Conservation (phyloP, 345 rosid species). For the Camelina sativa region DNA sequence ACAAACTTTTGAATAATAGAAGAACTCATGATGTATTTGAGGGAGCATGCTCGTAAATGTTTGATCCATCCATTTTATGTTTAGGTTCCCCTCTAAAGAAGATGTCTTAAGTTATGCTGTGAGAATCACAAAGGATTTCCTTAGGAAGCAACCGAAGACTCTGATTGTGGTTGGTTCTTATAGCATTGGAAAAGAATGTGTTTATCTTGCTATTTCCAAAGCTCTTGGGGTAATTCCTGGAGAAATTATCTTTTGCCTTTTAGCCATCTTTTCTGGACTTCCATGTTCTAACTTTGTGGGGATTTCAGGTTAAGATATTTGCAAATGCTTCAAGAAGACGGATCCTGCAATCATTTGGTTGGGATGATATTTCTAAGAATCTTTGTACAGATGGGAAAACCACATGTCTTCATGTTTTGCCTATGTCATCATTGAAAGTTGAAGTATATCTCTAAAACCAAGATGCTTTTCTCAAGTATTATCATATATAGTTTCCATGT, state of each 20-base stretch:
- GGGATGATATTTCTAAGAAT: constrained; percentile 67
- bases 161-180: constrained; percentile 82
- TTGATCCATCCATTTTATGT: constrained; percentile 6
- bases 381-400: constrained; percentile 65
- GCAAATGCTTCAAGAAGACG: constrained; percentile 68
- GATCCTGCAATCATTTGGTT: constrained; percentile 64
- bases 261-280: constrained; percentile 6
- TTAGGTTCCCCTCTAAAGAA: constrained; percentile 80
- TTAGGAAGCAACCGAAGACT: constrained; percentile 69
- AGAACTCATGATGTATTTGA: constrained; percentile 1
- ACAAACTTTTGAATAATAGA: background rate
- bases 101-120: constrained; percentile 67
- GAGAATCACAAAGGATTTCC: constrained; percentile 54
- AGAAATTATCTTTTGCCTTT: background rate
- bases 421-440: constrained; percentile 63
- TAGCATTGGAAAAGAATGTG: constrained; percentile 83
- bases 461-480: constrained; percentile 11
- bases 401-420: constrained; percentile 74
- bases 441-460: constrained; percentile 52
- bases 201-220: constrained; percentile 76
- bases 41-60: background rate
- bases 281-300: background rate
- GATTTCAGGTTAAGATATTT: constrained; percentile 61
- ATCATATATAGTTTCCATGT: background rate
- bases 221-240: constrained; percentile 60